These are phyloP conservation scores for Trametes cinnabarina DNA, from an alignment of 768 basidiomycete species.

Conservation along the genomic window DNA sequence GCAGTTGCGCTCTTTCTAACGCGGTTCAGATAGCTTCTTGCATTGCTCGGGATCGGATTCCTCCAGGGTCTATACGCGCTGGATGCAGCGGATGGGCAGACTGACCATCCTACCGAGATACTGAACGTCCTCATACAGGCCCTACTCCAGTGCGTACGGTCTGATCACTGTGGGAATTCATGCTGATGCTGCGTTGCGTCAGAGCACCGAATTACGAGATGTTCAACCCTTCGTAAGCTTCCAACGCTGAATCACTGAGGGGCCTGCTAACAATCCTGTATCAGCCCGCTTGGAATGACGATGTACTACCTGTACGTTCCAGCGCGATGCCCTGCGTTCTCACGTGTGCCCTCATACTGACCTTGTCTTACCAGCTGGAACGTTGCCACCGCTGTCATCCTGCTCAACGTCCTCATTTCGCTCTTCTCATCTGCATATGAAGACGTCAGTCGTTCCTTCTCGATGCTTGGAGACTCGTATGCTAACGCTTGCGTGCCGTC, in stretches of 20 bases:
- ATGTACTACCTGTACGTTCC: constrained; percentile 75
- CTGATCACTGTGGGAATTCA: not conserved
- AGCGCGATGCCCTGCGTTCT: too few species aligned
- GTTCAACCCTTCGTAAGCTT: constrained; percentile 47
- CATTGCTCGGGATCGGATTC: constrained; percentile 82
- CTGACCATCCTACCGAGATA: constrained; percentile 53
- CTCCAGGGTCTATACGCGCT: constrained; percentile 84
- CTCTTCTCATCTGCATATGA: constrained; percentile 90
- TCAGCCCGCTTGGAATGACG: constrained; percentile 46
- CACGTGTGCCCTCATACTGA: not conserved
- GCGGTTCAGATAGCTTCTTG: constrained; percentile 56
- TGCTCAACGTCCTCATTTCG: constrained; percentile 94
- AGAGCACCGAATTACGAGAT: constrained; percentile 68
- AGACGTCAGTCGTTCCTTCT: constrained; percentile 50
- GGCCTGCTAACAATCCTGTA: not conserved
- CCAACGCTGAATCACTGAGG: too few species aligned
- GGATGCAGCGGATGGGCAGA: constrained; percentile 84
- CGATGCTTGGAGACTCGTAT: not conserved
- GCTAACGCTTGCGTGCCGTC: not conserved
- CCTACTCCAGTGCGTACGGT: constrained; percentile 62
- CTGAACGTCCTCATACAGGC: constrained; percentile 76
- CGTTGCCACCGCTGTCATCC: constrained; percentile 74
- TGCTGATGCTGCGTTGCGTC: not conserved
- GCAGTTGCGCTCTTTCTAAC: not conserved
- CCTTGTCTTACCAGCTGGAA: constrained; percentile 58